These are phyloP conservation scores for Pigoraptor vietnamica DNA, from an alignment of 78 protist genomes.

Conservation along the genomic window DNA sequence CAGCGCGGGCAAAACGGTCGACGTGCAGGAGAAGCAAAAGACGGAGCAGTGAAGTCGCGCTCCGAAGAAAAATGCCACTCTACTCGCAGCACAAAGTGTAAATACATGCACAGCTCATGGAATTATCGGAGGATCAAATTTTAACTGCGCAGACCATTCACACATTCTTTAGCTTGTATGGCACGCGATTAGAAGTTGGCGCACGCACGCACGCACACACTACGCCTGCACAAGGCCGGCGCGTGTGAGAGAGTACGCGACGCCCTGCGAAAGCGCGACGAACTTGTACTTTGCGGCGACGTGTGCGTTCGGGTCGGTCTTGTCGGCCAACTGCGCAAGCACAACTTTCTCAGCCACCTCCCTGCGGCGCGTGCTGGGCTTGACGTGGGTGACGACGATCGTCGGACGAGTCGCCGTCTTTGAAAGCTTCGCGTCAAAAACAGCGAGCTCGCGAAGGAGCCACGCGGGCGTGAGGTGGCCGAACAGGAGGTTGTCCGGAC, in stretches of 20 bases:
- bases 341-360: neutral
- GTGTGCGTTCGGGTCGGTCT: neutral
- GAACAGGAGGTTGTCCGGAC: neutral
- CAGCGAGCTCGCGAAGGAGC: neutral
- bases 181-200: too few species aligned
- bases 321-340: neutral
- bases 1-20: too few species aligned
- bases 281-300: neutral
- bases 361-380: neutral
- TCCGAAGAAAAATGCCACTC: too few species aligned
- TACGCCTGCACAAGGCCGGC: too few species aligned
- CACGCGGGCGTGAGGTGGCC: neutral
- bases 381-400: neutral
- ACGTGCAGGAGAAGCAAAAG: too few species aligned
- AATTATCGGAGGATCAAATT: too few species aligned
- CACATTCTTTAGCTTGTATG: too few species aligned
- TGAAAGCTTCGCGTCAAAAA: neutral
- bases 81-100: too few species aligned
- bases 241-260: neutral
- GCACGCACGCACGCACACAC: too few species aligned
- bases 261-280: neutral
- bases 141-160: too few species aligned
- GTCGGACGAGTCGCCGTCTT: neutral
- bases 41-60: too few species aligned
- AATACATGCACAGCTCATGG: too few species aligned